Percentiles rank a stretch among this genome's conserved stretches.
Evolutionary conservation across 345 rosid species (phyloP).

Genomic region (Eucalyptus regnans): DNA sequence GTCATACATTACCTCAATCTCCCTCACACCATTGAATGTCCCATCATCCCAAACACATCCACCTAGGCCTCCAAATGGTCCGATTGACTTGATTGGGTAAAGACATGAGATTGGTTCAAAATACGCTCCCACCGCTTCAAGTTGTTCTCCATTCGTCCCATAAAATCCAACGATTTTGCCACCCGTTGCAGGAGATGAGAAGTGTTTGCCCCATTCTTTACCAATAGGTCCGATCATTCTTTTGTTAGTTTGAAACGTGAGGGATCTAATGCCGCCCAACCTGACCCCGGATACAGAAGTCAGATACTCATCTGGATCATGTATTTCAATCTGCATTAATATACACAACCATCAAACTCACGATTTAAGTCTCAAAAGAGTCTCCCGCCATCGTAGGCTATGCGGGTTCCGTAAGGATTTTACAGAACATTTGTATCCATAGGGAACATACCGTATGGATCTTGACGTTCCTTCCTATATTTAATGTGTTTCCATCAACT

Average conservation of each 20-base stretch:
- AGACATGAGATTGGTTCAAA: background rate
- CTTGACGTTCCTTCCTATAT: background rate
- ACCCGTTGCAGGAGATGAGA: background rate
- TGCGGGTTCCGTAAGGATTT: background rate
- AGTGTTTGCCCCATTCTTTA: background rate
- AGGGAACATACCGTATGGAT: background rate
- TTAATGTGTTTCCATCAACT: background rate
- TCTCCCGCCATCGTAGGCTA: background rate
- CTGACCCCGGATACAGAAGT: background rate
- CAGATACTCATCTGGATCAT: background rate
- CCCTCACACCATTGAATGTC: background rate
- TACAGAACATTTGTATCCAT: background rate
- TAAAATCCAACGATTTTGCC: background rate
- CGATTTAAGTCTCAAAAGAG: background rate
- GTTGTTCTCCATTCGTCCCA: background rate
- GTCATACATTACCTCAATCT: background rate
- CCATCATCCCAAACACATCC: background rate
- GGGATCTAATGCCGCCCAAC: background rate
- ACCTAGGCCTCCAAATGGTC: background rate
- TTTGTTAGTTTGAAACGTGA: background rate
- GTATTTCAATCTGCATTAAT: background rate
- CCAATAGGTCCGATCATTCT: background rate
- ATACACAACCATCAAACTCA: background rate
- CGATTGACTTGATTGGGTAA: background rate
- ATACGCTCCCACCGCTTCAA: background rate